A percentile compares a stretch with the other conserved stretches of the same genome.
phyloP scores from a whole-genome alignment of 2,329 filamentous ascomycete species.

The Xenosphaeropsis pyriputrescens region DNA sequence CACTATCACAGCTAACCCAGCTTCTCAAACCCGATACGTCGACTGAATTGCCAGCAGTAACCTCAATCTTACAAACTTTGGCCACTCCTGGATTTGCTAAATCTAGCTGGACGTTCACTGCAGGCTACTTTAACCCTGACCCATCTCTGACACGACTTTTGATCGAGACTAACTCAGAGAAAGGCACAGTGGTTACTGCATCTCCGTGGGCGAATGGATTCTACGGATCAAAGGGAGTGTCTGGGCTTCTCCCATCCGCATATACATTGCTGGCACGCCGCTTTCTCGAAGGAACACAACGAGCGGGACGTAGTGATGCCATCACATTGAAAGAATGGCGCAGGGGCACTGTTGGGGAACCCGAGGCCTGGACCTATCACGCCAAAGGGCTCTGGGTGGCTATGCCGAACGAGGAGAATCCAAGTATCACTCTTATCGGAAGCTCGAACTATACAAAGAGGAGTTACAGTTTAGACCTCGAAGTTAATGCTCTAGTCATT shows the following conservation, averaged over 20 bases:
- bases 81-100: slow-evolving; percentile 45
- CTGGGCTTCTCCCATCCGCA: slow-evolving; percentile 77
- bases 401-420: slow-evolving; percentile 46
- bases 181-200: slow-evolving; percentile 79
- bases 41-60: slow-evolving; percentile 77
- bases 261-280: slow-evolving; percentile 79
- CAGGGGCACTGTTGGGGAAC: slow-evolving; percentile 63
- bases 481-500: slow-evolving; percentile 76
- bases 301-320: slow-evolving; percentile 30
- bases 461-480: slow-evolving; percentile 83
- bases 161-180: slow-evolving; percentile 52
- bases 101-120: slow-evolving; percentile 89
- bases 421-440: slow-evolving; percentile 71
- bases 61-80: slow-evolving; percentile 55
- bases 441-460: slow-evolving; percentile 94
- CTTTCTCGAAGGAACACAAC: slow-evolving; percentile 41
- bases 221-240: slow-evolving; percentile 75
- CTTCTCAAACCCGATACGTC: slow-evolving; percentile 67
- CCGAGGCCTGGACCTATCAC: slow-evolving; percentile 91
- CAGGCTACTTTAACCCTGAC: slow-evolving; percentile 96
- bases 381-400: slow-evolving; percentile 93
- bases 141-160: slow-evolving; percentile 69
- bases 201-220: slow-evolving; percentile 93
- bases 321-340: slow-evolving; percentile 82
- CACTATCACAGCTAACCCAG: slow-evolving; percentile 77